These are phyloP conservation scores for Adansonia grandidieri DNA, from an alignment of 441 rosid species.

Conservation along the genomic window DNA sequence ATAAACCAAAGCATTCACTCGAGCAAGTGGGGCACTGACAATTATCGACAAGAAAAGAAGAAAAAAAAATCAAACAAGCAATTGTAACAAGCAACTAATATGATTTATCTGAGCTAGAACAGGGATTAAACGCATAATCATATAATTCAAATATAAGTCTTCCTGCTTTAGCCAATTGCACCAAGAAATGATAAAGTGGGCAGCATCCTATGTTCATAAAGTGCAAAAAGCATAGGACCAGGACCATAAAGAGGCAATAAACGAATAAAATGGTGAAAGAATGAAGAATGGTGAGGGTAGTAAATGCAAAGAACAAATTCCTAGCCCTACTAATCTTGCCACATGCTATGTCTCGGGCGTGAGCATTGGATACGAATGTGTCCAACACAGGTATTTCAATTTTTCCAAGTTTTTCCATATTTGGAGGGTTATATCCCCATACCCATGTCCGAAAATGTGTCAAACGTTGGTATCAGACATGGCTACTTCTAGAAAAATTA, in stretches of 20 bases:
- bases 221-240: neutral
- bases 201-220: neutral
- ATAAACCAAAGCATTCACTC: slow-evolving; percentile 75
- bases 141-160: slow-evolving; percentile 5
- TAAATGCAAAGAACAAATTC: slow-evolving; percentile 21
- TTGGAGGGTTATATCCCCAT: no score
- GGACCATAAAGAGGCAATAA: neutral
- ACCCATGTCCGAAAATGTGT: no score
- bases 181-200: neutral
- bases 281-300: slow-evolving; percentile 1
- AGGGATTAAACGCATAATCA: slow-evolving; percentile 3
- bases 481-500: no score
- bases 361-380: no score
- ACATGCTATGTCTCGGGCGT: neutral
- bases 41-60: slow-evolving; percentile 21
- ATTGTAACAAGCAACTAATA: slow-evolving; percentile 15
- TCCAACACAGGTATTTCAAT: no score
- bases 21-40: slow-evolving; percentile 83
- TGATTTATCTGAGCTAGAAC: slow-evolving; percentile 17
- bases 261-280: slow-evolving; percentile 6
- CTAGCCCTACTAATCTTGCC: slow-evolving; percentile 2
- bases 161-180: slow-evolving; percentile 8
- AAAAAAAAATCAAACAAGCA: slow-evolving; percentile 29
- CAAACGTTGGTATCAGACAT: no score
- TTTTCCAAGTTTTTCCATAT: no score